Conservation (phyloP, 1,284 basidiomycete species). For the Trametes sp. region DNA sequence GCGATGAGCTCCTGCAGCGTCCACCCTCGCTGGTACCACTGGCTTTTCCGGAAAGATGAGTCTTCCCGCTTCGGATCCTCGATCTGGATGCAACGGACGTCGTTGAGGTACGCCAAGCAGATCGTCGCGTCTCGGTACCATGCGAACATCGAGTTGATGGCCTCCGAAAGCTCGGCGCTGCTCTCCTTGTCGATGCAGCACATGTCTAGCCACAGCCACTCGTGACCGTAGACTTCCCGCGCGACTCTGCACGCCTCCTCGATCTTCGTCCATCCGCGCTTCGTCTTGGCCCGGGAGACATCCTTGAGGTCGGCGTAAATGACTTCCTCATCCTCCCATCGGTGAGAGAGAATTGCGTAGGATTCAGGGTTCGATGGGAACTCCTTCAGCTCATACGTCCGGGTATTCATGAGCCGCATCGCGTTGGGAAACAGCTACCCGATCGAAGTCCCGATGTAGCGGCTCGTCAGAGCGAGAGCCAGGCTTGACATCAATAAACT, state of each 20-base stretch:
- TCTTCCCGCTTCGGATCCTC: not conserved
- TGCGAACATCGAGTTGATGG: constrained; percentile 4
- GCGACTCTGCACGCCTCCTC: not conserved
- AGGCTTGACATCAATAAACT: too few species aligned
- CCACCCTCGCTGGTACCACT: constrained; percentile 6
- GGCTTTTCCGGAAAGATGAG: not conserved
- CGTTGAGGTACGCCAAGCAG: not conserved
- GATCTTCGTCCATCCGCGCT: not conserved
- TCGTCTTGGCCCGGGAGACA: not conserved
- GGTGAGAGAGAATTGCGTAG: constrained; percentile 9
- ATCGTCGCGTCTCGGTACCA: not conserved
- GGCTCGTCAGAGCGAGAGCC: too few species aligned
- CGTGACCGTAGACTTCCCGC: not conserved
- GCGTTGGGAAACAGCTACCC: too few species aligned
- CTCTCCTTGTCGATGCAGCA: constrained; percentile 8
- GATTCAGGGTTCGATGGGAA: not conserved
- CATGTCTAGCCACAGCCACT: constrained; percentile 4
- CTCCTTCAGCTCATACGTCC: not conserved
- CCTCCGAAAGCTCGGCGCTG: constrained; percentile 8
- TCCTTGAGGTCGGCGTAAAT: not conserved
- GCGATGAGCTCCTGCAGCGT: constrained; percentile 7
- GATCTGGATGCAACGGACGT: not conserved
- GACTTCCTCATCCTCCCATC: not conserved
- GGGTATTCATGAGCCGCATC: not conserved
- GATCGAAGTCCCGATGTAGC: too few species aligned